Evolutionary conservation across 139 green algal species (phyloP).

Genomic region (Desmodesmus armatus): DNA sequence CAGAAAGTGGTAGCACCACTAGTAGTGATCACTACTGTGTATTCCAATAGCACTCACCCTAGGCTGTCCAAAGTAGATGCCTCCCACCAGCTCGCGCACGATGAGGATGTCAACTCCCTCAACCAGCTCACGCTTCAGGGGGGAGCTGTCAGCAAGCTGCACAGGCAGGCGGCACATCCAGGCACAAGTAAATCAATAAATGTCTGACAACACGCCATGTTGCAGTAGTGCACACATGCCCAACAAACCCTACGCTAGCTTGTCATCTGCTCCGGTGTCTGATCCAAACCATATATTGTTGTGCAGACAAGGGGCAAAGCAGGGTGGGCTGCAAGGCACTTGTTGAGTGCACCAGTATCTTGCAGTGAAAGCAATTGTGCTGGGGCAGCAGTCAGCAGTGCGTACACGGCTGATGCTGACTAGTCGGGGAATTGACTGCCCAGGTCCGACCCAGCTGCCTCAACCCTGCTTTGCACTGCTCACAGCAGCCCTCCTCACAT

Average conservation of each 20-base stretch:
- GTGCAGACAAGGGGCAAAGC: too few relatives aligned
- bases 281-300: too few relatives aligned
- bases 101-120: slow-evolving; percentile 99
- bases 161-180: slow-evolving; percentile 1
- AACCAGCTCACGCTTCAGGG: slow-evolving; percentile 95
- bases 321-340: too few relatives aligned
- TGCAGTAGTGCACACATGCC: too few relatives aligned
- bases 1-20: background rate
- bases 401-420: background rate
- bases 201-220: too few relatives aligned
- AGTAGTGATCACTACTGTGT: background rate
- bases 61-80: slow-evolving; percentile 99
- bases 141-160: slow-evolving; percentile 94
- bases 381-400: background rate
- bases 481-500: background rate
- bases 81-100: slow-evolving; percentile 96
- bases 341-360: too few relatives aligned
- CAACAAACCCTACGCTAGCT: too few relatives aligned
- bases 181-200: too few relatives aligned
- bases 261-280: too few relatives aligned
- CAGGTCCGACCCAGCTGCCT: background rate
- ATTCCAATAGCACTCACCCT: slow-evolving; percentile 57
- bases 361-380: too few relatives aligned
- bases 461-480: background rate
- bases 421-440: too few relatives aligned